phyloP scores from a whole-genome alignment of 352 stramenopile genomes.

The Phytophthora hibernalis region DNA sequence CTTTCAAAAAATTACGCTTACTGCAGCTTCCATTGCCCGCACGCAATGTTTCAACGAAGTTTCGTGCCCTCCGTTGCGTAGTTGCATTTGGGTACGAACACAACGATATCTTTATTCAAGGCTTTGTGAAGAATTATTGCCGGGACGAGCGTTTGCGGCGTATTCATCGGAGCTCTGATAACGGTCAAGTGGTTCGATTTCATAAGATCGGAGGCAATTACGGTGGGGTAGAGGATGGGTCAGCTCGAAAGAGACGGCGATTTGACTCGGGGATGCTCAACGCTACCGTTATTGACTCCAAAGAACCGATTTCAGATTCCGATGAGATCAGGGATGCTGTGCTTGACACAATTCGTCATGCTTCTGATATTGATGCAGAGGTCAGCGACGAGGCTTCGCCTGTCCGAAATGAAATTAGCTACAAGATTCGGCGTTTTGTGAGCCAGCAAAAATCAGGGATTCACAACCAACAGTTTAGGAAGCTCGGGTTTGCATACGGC shows the following conservation, averaged over 20 bases:
- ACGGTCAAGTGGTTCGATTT: slow-evolving; percentile 63
- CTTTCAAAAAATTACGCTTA: slow-evolving; percentile 49
- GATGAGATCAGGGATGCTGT: slow-evolving; percentile 3
- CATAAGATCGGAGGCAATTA: slow-evolving; percentile 50
- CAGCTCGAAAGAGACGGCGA: slow-evolving; percentile 35
- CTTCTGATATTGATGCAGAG: slow-evolving; percentile 26
- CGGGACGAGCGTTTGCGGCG: slow-evolving; percentile 78
- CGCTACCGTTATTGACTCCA: neutral
- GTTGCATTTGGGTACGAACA: slow-evolving; percentile 70
- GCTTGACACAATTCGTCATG: slow-evolving; percentile 17
- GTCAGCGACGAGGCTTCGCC: slow-evolving; percentile 6
- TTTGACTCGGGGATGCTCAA: slow-evolving; percentile 4
- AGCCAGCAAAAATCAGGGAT: slow-evolving; percentile 61
- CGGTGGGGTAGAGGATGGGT: slow-evolving; percentile 27
- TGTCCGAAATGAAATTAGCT: slow-evolving; percentile 59
- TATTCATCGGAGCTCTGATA: slow-evolving; percentile 67
- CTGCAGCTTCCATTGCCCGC: slow-evolving; percentile 72
- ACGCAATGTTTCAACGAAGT: slow-evolving; percentile 84
- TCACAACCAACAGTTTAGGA: slow-evolving; percentile 75
- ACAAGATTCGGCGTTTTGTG: slow-evolving; percentile 73
- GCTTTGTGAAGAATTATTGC: slow-evolving; percentile 80
- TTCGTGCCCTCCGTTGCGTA: slow-evolving; percentile 75
- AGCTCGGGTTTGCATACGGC: slow-evolving; percentile 81
- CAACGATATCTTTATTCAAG: slow-evolving; percentile 74
- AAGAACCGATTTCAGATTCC: slow-evolving; percentile 6